A percentile compares a stretch with the other conserved stretches of the same genome.
Evolutionary conservation across 2,329 filamentous ascomycete genomes (phyloP).

Genomic region (Trichothecium sympodiale): DNA sequence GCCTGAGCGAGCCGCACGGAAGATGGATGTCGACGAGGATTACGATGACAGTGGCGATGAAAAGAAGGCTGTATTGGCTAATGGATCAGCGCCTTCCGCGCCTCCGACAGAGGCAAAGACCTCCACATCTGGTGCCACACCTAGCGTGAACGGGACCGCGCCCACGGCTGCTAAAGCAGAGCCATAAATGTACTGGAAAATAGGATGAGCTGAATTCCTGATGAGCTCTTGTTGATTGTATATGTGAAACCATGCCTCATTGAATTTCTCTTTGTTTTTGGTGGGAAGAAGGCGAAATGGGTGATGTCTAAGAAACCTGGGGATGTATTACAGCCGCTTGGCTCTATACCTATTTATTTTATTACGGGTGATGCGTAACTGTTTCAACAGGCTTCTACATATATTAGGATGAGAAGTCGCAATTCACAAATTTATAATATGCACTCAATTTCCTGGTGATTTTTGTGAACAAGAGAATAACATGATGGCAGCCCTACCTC

Average conservation of each 20-base stretch:
- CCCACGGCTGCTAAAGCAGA: constrained; percentile 35
- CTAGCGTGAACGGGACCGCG: constrained; percentile 32
- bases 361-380: too few relatives aligned
- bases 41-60: constrained; percentile 92
- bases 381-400: too few relatives aligned
- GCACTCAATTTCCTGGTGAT: too few relatives aligned
- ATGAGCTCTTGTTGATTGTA: neutral
- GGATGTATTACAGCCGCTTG: too few relatives aligned
- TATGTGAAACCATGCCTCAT: too few relatives aligned
- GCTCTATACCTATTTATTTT: too few relatives aligned
- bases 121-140: constrained; percentile 29
- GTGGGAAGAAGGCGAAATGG: too few relatives aligned
- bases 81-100: constrained; percentile 34
- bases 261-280: constrained; percentile 3
- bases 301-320: too few relatives aligned
- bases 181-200: constrained; percentile 10
- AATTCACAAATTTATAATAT: too few relatives aligned
- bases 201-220: neutral
- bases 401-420: too few relatives aligned
- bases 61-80: constrained; percentile 41
- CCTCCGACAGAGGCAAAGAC: constrained; percentile 41
- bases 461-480: too few relatives aligned
- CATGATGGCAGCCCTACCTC: too few relatives aligned
- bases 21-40: constrained; percentile 96
- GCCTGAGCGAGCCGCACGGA: constrained; percentile 71